Base-by-base conservation (phyloP, 2,329 filamentous ascomycete species). In the Penicillium sp. region DNA sequence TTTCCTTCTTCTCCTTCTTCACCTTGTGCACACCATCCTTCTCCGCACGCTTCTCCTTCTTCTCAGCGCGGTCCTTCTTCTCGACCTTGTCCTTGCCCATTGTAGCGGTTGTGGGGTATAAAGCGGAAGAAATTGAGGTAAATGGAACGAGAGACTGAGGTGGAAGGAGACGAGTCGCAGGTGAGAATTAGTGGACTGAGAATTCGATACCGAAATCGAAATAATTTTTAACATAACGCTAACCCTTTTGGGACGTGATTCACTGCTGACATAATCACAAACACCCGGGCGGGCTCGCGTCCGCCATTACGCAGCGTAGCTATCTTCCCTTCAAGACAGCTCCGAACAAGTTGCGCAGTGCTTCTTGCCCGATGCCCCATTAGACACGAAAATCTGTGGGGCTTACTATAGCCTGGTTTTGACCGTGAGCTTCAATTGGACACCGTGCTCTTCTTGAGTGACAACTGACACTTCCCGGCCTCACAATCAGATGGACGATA, bases 1-100 rank as follows among this genome's bases (percentile, higher is more conserved):
- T 73, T 16, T 72, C 69, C 57, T 73, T 73, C 65, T 73, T 72
- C 37, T 74, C 69, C 62, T 75, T 76, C 64, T 75, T 74, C 61
- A 57, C 58, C 66, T 73, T 75, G 64, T 67, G 63, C 40, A 75
- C 67, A 45, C 73, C 73, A 58, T 75, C 70, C 58, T 71, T 71
- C 58, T 75, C 72, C 50, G 71, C 65, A 50, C 72, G 71, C 66
- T 75, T 75, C 56, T 68, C 65, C 64, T 68, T 68, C 65, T 67
- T 68, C 60, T 74, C 71, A 25, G 60, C 52, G 58, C 63, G 65
- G 67, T 75, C 74, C 56, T 75, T 70, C 63, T 76, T 77, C 49
- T 74, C 71, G 55, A 64, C 61, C 62, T 68, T 71, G 56, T 75
- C 72, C 62, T 75, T 75, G 45, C 65, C 72, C 72, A 75, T 75